Conservation (phyloP, 1,284 basidiomycete species). For the Naganishia sp. region DNA sequence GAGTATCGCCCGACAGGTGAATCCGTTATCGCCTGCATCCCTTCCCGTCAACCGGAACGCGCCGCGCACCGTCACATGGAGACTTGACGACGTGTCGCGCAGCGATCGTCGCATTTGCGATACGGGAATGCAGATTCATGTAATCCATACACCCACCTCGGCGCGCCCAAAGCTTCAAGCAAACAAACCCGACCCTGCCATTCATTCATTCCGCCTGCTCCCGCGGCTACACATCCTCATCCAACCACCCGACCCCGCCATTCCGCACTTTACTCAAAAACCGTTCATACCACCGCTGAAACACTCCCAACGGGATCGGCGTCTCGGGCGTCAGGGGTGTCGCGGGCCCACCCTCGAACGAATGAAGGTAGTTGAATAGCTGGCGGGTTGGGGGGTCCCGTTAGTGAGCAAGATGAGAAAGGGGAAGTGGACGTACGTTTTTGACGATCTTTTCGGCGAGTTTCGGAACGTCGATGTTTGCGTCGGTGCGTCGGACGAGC, state of each 20-base stretch:
- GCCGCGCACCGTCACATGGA: too few relatives aligned
- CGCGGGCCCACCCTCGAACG: slow-evolving; percentile 62
- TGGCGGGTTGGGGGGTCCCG: slow-evolving; percentile 48
- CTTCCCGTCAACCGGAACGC: too few relatives aligned
- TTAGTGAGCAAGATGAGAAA: slow-evolving; percentile 50
- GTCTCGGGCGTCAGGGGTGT: slow-evolving; percentile 61
- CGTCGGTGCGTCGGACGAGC: slow-evolving; percentile 14
- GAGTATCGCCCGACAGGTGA: too few relatives aligned
- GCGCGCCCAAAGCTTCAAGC: too few relatives aligned
- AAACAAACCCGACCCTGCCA: too few relatives aligned
- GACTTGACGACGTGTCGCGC: too few relatives aligned
- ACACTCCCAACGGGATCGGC: slow-evolving; percentile 70
- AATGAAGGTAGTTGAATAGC: slow-evolving; percentile 79
- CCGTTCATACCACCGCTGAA: slow-evolving; percentile 79
- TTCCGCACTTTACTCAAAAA: slow-evolving; percentile 71
- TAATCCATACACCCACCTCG: too few relatives aligned
- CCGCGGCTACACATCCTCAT: background rate
- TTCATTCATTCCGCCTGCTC: too few relatives aligned
- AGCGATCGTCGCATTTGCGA: too few relatives aligned
- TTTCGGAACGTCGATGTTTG: slow-evolving; percentile 43
- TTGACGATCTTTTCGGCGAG: slow-evolving; percentile 54
- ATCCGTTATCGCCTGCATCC: too few relatives aligned
- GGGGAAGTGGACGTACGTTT: slow-evolving; percentile 52
- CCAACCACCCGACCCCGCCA: slow-evolving; percentile 69
- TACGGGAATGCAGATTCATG: too few relatives aligned